phyloP scores from a whole-genome alignment of 345 rosid species.

The Capsella bursapastoris region DNA sequence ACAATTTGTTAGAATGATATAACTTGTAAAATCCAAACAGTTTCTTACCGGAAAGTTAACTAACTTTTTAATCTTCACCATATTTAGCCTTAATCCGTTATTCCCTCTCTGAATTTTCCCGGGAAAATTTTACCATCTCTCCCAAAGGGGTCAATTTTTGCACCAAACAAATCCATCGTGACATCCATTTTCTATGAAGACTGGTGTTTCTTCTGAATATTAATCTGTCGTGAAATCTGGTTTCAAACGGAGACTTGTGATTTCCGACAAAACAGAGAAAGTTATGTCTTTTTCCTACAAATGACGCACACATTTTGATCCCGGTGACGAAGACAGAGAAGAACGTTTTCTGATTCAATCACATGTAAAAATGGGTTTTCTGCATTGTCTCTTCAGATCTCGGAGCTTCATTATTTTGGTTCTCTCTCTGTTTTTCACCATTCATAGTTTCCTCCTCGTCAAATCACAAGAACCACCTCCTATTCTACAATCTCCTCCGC shows the following conservation, averaged over 20 bases:
- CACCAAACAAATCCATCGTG: background rate
- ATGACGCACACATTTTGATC: slow-evolving; percentile 6
- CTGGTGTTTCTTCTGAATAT: background rate
- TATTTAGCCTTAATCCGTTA: slow-evolving; percentile 18
- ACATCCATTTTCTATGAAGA: slow-evolving; percentile 8
- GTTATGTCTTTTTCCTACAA: background rate
- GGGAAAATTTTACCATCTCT: background rate
- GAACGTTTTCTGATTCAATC: slow-evolving; percentile 3
- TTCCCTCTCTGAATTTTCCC: slow-evolving; percentile 11
- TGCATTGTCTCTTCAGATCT: slow-evolving; percentile 7
- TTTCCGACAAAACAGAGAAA: slow-evolving; percentile 1
- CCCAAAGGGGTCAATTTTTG: background rate
- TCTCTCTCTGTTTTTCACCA: slow-evolving; percentile 41
- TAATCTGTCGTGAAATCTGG: too few species aligned
- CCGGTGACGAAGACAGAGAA: slow-evolving; percentile 3
- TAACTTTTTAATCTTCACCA: background rate
- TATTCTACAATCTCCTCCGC: slow-evolving; percentile 12
- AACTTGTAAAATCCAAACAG: background rate
- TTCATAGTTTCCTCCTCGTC: slow-evolving; percentile 38
- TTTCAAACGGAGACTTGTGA: background rate
- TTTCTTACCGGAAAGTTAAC: background rate
- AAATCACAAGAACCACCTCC: slow-evolving; percentile 41
- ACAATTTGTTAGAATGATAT: background rate
- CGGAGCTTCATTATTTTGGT: slow-evolving; percentile 21
- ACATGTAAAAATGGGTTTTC: slow-evolving; percentile 18